Conservation (phyloP, 2,329 filamentous ascomycete species). For the Ophiostoma sp. region DNA sequence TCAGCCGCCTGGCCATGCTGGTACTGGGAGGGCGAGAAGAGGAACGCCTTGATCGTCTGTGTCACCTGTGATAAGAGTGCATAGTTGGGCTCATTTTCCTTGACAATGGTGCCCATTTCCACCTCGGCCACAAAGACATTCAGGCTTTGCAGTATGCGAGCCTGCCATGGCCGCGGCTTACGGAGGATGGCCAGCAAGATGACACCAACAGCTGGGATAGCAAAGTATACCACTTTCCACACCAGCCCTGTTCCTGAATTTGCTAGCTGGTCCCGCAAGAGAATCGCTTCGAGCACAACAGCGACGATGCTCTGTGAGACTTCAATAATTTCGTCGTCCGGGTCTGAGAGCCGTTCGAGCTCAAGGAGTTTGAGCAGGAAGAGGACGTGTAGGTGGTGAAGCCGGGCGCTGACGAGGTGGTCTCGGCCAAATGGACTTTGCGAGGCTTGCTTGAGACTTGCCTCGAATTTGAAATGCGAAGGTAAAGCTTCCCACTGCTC, state of each 20-base stretch:
- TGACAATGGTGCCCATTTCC: conserved; percentile 13
- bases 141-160: conserved; percentile 9
- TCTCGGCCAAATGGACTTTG: conserved; percentile 13
- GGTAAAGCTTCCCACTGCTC: conserved; percentile 8
- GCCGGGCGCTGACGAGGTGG: neutral
- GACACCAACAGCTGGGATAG: conserved; percentile 8
- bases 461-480: neutral
- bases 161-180: conserved; percentile 8
- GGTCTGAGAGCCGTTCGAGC: conserved; percentile 6
- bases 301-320: conserved; percentile 5
- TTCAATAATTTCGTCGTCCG: conserved; percentile 7
- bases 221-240: conserved; percentile 14
- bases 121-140: conserved; percentile 11
- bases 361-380: conserved; percentile 1
- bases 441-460: conserved; percentile 15
- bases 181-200: conserved; percentile 6
- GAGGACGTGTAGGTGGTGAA: conserved; percentile 11
- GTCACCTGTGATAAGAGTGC: conserved; percentile 13
- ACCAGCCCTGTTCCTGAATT: conserved; percentile 11
- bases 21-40: neutral
- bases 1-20: neutral
- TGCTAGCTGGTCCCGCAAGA: conserved; percentile 10
- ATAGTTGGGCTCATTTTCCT: conserved; percentile 17
- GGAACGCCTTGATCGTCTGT: conserved; percentile 12
- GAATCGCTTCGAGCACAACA: conserved; percentile 6